These are phyloP conservation scores for Zoysia pacifica DNA, from an alignment of 176 grass and related monocot species.

Conservation along the genomic window DNA sequence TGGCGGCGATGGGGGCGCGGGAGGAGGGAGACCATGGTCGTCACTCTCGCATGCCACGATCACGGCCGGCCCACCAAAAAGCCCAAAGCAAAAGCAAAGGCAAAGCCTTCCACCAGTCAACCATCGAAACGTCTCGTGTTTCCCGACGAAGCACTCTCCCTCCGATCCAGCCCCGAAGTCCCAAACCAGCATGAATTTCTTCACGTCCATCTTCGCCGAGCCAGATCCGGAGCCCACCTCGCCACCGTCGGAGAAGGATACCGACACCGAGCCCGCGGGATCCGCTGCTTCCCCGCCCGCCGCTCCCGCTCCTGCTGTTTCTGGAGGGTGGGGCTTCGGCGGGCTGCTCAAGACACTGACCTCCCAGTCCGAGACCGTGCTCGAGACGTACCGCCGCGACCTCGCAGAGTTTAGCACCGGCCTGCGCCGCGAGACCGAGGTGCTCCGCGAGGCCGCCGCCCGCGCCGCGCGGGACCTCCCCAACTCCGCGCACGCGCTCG, in stretches of 20 bases:
- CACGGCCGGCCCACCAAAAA: neutral
- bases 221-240: conserved; percentile 31
- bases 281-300: conserved; percentile 20
- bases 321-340: conserved; percentile 59
- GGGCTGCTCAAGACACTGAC: conserved; percentile 79
- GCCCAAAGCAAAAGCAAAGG: conserved; percentile 7
- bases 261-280: neutral
- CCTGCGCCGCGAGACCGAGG: conserved; percentile 84
- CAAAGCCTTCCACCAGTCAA: neutral
- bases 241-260: no score
- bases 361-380: conserved; percentile 83
- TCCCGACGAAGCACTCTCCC: neutral
- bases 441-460: conserved; percentile 67
- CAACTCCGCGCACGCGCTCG: conserved; percentile 53
- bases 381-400: conserved; percentile 88
- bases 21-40: no score
- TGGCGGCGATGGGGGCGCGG: no score
- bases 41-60: no score
- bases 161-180: neutral
- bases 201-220: conserved; percentile 72
- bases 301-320: neutral
- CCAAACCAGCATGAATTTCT: conserved; percentile 83
- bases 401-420: conserved; percentile 89
- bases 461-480: conserved; percentile 63
- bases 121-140: neutral